phyloP scores from a whole-genome alignment of 257 asterid species.

The Rauvolfia tetraphylla region DNA sequence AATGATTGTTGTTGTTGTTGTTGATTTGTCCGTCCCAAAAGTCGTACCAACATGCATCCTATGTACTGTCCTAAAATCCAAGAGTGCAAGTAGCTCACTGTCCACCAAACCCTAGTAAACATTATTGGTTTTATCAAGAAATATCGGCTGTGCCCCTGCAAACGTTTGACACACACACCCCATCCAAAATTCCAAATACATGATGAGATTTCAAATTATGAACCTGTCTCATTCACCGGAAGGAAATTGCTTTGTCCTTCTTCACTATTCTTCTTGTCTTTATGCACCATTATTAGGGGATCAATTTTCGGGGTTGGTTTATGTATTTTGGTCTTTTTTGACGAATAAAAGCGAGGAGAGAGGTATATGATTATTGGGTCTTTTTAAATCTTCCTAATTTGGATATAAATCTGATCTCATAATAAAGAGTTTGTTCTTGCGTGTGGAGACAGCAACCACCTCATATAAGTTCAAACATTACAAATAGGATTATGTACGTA shows the following conservation, averaged over 20 bases:
- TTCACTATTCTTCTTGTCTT: background rate
- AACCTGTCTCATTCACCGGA: slow-evolving; percentile 15
- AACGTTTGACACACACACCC: background rate
- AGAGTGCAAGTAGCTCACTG: no score
- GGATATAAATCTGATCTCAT: background rate
- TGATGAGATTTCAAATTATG: background rate
- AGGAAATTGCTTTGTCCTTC: background rate
- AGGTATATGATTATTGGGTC: background rate
- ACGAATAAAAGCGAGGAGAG: background rate
- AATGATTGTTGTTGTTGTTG: no score
- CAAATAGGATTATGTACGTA: background rate
- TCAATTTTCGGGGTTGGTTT: no score
- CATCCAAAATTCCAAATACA: background rate
- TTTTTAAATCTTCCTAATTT: background rate
- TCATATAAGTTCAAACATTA: background rate
- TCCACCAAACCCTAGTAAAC: no score
- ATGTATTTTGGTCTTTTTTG: no score
- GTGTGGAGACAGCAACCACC: background rate
- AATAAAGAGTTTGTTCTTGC: background rate
- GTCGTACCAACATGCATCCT: no score
- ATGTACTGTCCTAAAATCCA: no score
- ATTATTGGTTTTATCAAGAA: background rate
- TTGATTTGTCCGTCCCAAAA: no score
- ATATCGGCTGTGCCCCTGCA: background rate
- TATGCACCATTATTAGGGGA: background rate